Conservation (phyloP, 305 asterid species). For the Euphrasia arctica region DNA sequence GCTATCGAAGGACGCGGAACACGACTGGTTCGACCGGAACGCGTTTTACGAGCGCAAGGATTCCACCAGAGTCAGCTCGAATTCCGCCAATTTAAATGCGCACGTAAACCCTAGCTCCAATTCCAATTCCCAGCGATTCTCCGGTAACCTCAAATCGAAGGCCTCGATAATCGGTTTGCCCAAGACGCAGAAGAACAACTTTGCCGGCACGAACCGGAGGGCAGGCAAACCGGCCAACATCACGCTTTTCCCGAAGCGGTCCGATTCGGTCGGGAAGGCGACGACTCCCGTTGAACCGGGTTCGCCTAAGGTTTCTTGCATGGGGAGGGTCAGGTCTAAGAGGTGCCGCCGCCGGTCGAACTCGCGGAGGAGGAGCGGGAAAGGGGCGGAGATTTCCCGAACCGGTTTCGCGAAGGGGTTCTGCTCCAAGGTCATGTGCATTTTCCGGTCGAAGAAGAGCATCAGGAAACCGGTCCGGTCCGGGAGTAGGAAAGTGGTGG, state of each 20-base stretch:
- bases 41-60: constrained; percentile 74
- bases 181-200: constrained; percentile 54
- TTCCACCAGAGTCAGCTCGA: constrained; percentile 51
- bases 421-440: constrained; percentile 38
- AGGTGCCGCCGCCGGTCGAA: constrained; percentile 51
- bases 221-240: constrained; percentile 39
- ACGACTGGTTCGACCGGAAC: constrained; percentile 75
- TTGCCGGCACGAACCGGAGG: constrained; percentile 45
- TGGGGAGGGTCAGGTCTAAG: constrained; percentile 79
- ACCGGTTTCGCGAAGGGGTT: constrained; percentile 38
- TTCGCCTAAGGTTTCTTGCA: constrained; percentile 85
- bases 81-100: constrained; percentile 16
- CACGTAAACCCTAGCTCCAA: constrained; percentile 31
- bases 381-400: constrained; percentile 26
- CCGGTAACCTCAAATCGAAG: constrained; percentile 42
- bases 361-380: constrained; percentile 32
- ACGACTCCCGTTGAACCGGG: constrained; percentile 53
- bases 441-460: constrained; percentile 42
- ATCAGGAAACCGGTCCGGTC: constrained; percentile 29
- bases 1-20: constrained; percentile 74
- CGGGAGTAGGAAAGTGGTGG: constrained; percentile 27
- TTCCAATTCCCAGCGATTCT: constrained; percentile 53
- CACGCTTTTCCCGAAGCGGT: constrained; percentile 54
- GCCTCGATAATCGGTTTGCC: constrained; percentile 66
- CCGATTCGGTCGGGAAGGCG: constrained; percentile 44